Evolutionary conservation across 129 eudicot species (phyloP), one percentile per base, ranked within the genome.

Genomic region (Flaveria trinervia): DNA sequence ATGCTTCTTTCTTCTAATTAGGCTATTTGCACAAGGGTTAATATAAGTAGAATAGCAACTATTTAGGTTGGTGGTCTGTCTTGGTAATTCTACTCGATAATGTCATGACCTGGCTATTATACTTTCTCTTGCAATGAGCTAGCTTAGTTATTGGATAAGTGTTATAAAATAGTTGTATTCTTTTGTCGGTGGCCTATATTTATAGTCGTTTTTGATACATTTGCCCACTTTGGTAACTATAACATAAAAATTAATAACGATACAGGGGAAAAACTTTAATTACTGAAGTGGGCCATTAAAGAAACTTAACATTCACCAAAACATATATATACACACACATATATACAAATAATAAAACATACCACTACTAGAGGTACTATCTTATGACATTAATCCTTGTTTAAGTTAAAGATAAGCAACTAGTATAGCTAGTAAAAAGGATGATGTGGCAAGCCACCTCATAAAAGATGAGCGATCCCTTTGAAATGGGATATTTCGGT

Each of bases 1-100:
- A 30, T 44, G 51, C 20, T 57, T 44, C 50, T 74, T 67, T 61
- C 11, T 36, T 81, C 50, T 62, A 50, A 11, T 16, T 64, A 15
- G 16, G 59, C 7, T 64, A 41, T 20, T 67, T 28, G 33, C 22
- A 10, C 18, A 62, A 62, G 36, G 65, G 33, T 3, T 22, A 22
- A 22, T 20, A 8, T 59, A 2, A 45, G 10, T 60, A 26, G 8
- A 17, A 18, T 20, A 18, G 9, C 3, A 55, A 11, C 18, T 52
- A 52, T 20, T 52, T 52, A 5, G 18, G 28, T 52, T 52, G 23
- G 9, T 55, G 62, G 26, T 13, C 12, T 55, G 62, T 55, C 13
- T 14, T 49, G 54, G 54, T 49, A 49, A 49, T 4, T 49, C 5
- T 49, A 49, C 16, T 12, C 54, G n/a, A 49, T 14, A 49, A 14